phyloP scores from a whole-genome alignment of 768 basidiomycete species.

The Gloeophyllum trabeum region DNA sequence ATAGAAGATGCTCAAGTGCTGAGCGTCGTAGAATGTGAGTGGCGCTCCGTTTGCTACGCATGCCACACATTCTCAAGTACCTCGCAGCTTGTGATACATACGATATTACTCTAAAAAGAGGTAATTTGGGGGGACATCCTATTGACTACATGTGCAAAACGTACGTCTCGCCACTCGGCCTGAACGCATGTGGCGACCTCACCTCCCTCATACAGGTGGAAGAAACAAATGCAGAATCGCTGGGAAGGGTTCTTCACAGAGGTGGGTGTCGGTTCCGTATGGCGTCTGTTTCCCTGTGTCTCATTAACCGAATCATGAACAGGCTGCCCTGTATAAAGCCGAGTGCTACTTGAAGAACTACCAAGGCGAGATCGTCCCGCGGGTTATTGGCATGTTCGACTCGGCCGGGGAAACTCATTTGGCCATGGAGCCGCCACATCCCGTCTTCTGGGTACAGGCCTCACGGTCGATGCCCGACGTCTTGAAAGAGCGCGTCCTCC shows the following conservation, averaged over 20 bases:
- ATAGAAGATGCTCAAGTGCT: background rate
- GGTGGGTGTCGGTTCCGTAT: no score
- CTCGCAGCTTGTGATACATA: background rate
- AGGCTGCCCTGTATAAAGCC: constrained; percentile 29
- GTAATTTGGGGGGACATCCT: constrained; percentile 1
- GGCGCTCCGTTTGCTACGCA: background rate
- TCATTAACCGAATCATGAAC: no score
- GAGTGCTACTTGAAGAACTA: constrained; percentile 32
- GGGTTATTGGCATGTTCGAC: constrained; percentile 37
- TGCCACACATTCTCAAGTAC: background rate
- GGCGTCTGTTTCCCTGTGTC: no score
- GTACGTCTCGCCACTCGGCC: constrained; percentile 3
- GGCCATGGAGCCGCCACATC: constrained; percentile 45
- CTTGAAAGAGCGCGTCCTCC: constrained; percentile 40
- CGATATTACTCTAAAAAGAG: constrained; percentile 5
- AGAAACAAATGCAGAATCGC: constrained; percentile 15
- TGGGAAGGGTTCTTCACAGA: constrained; percentile 31
- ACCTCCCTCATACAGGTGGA: no score
- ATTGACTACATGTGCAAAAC: constrained; percentile 8
- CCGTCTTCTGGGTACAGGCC: constrained; percentile 51
- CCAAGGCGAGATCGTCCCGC: constrained; percentile 42
- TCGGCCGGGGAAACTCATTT: constrained; percentile 26
- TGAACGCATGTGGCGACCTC: no score
- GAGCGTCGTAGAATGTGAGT: background rate
- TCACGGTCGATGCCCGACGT: constrained; percentile 41